A percentile compares a stretch with the other conserved stretches of the same genome.
phyloP scores from a whole-genome alignment of 257 asterid species.

The Nicotiana otophora region DNA sequence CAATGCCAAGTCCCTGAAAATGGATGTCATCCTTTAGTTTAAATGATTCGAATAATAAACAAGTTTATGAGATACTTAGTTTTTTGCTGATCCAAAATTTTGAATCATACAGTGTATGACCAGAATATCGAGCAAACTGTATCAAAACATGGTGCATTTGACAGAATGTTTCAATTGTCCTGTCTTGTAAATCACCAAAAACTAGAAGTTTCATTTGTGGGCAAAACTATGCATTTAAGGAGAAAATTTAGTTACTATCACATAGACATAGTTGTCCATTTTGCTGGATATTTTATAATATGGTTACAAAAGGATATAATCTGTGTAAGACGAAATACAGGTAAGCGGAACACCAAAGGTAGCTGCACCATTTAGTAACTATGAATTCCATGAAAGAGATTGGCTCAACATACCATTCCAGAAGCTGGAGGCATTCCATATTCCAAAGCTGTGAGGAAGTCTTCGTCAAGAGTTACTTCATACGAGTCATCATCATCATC shows the following conservation, averaged over 20 bases:
- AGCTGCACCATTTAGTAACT: background rate
- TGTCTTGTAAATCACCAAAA: background rate
- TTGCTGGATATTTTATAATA: no score
- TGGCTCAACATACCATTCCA: constrained; percentile 63
- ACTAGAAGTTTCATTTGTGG: background rate
- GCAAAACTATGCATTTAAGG: background rate
- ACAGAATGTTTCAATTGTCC: background rate
- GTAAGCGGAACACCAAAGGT: background rate
- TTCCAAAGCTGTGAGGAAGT: constrained; percentile 85
- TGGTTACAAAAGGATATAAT: no score
- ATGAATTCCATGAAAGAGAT: background rate
- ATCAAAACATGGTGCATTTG: background rate
- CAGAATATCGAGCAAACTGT: background rate
- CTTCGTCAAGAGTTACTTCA: constrained; percentile 85
- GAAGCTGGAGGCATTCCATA: constrained; percentile 99
- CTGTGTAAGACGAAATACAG: no score
- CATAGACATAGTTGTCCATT: no score
- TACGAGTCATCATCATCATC: constrained; percentile 63
- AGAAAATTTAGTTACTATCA: background rate
- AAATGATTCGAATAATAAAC: background rate
- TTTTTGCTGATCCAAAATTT: background rate
- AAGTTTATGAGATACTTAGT: background rate
- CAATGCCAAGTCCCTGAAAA: constrained; percentile 91
- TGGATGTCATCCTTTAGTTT: background rate
- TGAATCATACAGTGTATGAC: background rate